Evolutionary conservation across 192 early-diverging fungal genomes (phyloP), one percentile per base, ranked within the genome.

Genomic region (Chytriomyces hyalinus): DNA sequence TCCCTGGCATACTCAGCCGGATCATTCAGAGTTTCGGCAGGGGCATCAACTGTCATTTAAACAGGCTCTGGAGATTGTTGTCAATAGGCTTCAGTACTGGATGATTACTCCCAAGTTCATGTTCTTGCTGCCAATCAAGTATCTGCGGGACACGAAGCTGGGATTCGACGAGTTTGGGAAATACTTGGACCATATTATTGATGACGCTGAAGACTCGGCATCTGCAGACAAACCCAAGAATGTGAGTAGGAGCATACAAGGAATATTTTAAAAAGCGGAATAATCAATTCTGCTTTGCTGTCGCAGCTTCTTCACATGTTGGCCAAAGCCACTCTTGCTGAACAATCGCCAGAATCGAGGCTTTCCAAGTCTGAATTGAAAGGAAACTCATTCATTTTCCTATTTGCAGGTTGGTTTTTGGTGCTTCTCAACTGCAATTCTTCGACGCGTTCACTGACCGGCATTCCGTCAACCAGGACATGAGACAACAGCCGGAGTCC

Each of bases 331-430:
- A 57, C 53, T n/a, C 15, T n/a, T 13, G 53, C 15, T 13, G 53
- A 57, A 20, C 36, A 36, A 36, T 36, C 36, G 4, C 36, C 36
- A 36, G 53, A 57, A 20, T 13, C 15, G 53, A 46, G 9, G 8
- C 60, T 82, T 44, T 78, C 69, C 11, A 66, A 81, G 50, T 59
- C 43, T 0, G 87, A 83, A 11, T 57, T 89, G 4, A 67, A 82
- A 26, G 82, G 80, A 17, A 85, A 88, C 50, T 49, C 84, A 10
- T 78, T 84, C 8, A 80, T 84, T 20, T 78, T 89, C 7, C 79
- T 87, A 10, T 87, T 89, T 82, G 88, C 88, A 53, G 87, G 87
- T 36, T 36, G 1, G 36, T 36, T 36, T 36, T 36, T 36, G 36
- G 4, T 36, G 36, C 36, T 36, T 36, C 36, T 36, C 36, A 36